Evolutionary conservation across 1,284 basidiomycete species (phyloP), one percentile per base, ranked within the genome.

Genomic region (Ganoderma leucocontextum): DNA sequence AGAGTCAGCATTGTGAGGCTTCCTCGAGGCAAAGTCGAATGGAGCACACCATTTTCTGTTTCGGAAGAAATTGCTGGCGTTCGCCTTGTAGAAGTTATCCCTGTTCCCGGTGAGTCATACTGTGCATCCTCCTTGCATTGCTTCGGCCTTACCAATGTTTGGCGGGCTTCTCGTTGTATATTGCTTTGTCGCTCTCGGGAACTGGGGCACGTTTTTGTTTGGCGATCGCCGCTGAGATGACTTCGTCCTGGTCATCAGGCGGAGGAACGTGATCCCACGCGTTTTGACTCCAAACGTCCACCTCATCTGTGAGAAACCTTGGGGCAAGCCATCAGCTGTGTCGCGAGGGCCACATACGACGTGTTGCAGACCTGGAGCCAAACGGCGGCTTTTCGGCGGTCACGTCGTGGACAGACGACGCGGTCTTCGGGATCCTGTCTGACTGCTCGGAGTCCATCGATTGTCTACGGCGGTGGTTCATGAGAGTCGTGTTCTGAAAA

Each of bases 251-350:
- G 80, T 95, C 93, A 25, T 89, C 84, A 9, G 95, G 95, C 10
- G 93, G 90, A 52, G 91, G 91, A 39, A 95, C 95, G 78, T 96
- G 95, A 78, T 97, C 95, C 95, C 95, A 94, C 1, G 92, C 92
- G 73, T 94, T 94, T 67, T 93, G 89, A 41, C 85, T 84, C 89
- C 91, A 94, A 9, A 94, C 90, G 72, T 92, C 85, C 9, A 81
- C 77, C 60, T 88, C 84, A 25, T 88, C 82, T 60, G 85, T 90
- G 60, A 92, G 83, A 76, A 91, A 92, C 77, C 91, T 91, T 29
- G 17, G 9, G 17, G 25, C 22, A 47, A 41, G 33, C 36, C 22
- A 55, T 70, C n/a, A 60, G 9, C 63, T 35, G 36, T 22, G 35
- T 29, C 17, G 33, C 22, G 47, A 38, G 22, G 22, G 22, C 22